Base-by-base conservation (phyloP, 164 flowering plant genomes). In the Tetrastigma voinierianum region DNA sequence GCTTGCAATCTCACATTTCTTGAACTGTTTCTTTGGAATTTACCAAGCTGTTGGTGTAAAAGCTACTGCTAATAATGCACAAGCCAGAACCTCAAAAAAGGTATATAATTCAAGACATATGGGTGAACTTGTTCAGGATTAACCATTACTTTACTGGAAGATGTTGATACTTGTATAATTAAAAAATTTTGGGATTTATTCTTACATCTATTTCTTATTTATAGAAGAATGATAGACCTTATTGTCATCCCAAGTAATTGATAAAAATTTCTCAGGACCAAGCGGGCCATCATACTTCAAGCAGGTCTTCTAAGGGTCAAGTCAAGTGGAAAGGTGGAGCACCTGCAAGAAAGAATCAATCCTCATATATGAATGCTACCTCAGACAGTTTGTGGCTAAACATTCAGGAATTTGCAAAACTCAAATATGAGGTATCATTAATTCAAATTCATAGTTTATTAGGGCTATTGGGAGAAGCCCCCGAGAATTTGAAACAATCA, bases 1-100 rank as follows among this genome's bases (percentile, higher is more conserved):
- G 46, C 81, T 83, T 14, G 87, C 94, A 58, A 67, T 93, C n/a
- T 73, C 97, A 53, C 98, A 90, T 78, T 87, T 87, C 72, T 81
- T 88, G 53, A 93, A 93, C 75, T 93, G 99, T 72, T 84, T 93
- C 75, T 78, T 91, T 76, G 98, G 99, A 76, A 74, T 78, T 68
- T 64, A 81, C 72, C 84, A 77, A 62, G 73, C 85, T 73, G 72
- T 56, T 67, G 71, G 75, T 9, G 70, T 53, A 10, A 90, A 84
- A 78, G 74, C 51, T 51, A 64, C 69, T 59, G 55, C n/a, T 32
- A 79, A 70, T 67, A 68, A 43, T 68, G 17, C 57, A 53, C 86
- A 64, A 8, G 66, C 81, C 11, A 81, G 71, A 70, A 67, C 68
- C 46, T 85, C 67, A 18, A 93, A 82, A 76, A 96, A 93, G 89